A percentile compares a stretch with the other conserved stretches of the same genome.
phyloP scores from a whole-genome alignment of 2,329 filamentous ascomycete species.

The Xylaria sp. region DNA sequence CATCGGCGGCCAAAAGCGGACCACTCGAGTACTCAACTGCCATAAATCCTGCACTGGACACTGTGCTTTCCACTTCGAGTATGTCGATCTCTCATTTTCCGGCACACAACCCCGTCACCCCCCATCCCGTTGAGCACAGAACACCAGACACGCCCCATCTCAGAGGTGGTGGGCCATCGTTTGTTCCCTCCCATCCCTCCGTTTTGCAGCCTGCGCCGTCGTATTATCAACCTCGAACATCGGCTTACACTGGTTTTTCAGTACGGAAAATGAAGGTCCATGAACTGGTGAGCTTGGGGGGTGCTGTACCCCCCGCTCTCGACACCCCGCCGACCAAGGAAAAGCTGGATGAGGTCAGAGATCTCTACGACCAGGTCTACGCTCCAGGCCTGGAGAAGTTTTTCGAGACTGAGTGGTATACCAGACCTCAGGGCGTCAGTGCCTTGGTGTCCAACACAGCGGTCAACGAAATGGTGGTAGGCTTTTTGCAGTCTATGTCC shows the following conservation, averaged over 20 bases:
- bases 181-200: conserved; percentile 38
- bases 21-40: conserved; percentile 60
- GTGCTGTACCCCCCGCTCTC: conserved; percentile 60
- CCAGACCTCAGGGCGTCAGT: conserved; percentile 46
- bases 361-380: conserved; percentile 76
- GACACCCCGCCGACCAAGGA: conserved; percentile 54
- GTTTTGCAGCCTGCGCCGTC: conserved; percentile 32
- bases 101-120: conserved; percentile 31
- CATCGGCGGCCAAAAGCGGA: conserved; percentile 43
- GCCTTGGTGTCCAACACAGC: conserved; percentile 55
- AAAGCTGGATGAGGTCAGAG: conserved; percentile 67
- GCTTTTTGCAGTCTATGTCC: conserved; percentile 61
- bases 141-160: conserved; percentile 48
- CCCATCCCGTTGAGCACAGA: conserved; percentile 31
- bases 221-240: conserved; percentile 35
- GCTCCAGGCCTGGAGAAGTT: conserved; percentile 73
- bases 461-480: conserved; percentile 68
- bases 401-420: conserved; percentile 85
- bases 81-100: conserved; percentile 39
- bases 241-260: conserved; percentile 50
- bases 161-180: conserved; percentile 54
- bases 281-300: conserved; percentile 68
- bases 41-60: conserved; percentile 69
- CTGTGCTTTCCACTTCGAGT: conserved; percentile 40
- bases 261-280: conserved; percentile 71